Conservation (phyloP, 306 rosid species). For the Citrullus colocynthis region DNA sequence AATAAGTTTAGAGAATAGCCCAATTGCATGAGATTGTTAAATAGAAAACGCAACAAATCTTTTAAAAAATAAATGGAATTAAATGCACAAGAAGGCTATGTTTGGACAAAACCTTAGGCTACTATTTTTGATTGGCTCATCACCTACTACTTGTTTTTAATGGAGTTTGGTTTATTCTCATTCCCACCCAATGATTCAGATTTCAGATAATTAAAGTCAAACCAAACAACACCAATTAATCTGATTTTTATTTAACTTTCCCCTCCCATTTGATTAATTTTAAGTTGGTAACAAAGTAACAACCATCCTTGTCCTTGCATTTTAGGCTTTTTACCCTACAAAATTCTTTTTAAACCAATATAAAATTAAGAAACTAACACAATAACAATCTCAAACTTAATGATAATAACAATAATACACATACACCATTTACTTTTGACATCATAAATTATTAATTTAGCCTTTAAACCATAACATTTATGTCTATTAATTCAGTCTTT, state of each 20-base stretch:
- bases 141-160: background rate
- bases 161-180: background rate
- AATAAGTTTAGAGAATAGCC: too few species aligned
- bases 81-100: background rate
- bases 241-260: background rate
- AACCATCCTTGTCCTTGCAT: background rate
- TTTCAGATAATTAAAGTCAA: background rate
- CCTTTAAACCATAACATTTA: too few species aligned
- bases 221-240: background rate
- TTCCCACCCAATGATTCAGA: background rate
- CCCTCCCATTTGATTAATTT: background rate
- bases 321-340: background rate
- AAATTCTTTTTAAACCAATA: too few species aligned
- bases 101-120: background rate
- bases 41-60: background rate
- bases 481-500: too few species aligned
- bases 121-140: background rate
- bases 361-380: too few species aligned
- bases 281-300: background rate
- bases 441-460: too few species aligned
- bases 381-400: too few species aligned
- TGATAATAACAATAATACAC: too few species aligned
- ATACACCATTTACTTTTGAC: too few species aligned
- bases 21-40: background rate
- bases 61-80: background rate